Evolutionary conservation across 2,329 filamentous ascomycete species (phyloP), one percentile per base, ranked within the genome.

Genomic region (Paracorniculantispora psalliotae): DNA sequence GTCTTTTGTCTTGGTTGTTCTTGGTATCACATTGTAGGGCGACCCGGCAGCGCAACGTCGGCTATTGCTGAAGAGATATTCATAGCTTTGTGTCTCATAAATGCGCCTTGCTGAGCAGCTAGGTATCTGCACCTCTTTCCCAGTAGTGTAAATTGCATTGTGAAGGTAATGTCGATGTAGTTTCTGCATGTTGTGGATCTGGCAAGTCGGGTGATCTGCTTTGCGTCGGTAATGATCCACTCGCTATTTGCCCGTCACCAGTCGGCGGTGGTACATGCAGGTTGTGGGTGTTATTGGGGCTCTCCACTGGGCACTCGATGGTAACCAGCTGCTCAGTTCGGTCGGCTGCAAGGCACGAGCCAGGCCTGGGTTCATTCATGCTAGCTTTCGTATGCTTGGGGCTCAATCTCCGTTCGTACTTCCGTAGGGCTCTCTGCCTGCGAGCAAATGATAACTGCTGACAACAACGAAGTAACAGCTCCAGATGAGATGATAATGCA

Each of bases 161-260:
- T 25, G 13, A 19, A 13, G 7, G 10, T 28, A 55, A 55, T 23
- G 43, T 21, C 37, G 21, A 51, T 19, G 13, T 46, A 44, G 37
- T 39, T 43, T n/a, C 15, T 46, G 28, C 19, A 30, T 30, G 23
- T n/a, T 51, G 54, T 30, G 35, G 37, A 50, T 41, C 44, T 52
- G 15, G 26, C 6, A 35, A 33, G 46, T 57, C 55, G 25, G 46
- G 35, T 58, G 39, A 58, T 58, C 55, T 51, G 19, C 37, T 26
- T 44, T 4, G 55, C 23, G 44, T 37, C 54, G 23, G 25, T 13
- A 17, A 10, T 33, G 44, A 56, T 37, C 30, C 52, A 47, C 30
- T 35, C 19, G 10, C 41, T n/a, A 17, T 48, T 23, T 23, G 43
- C 43, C 21, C n/a, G 10, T 33, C 30, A 33, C 12, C 30, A 43